Conservation (phyloP, 164 flowering plant genomes). For the Nymphaea colorata region DNA sequence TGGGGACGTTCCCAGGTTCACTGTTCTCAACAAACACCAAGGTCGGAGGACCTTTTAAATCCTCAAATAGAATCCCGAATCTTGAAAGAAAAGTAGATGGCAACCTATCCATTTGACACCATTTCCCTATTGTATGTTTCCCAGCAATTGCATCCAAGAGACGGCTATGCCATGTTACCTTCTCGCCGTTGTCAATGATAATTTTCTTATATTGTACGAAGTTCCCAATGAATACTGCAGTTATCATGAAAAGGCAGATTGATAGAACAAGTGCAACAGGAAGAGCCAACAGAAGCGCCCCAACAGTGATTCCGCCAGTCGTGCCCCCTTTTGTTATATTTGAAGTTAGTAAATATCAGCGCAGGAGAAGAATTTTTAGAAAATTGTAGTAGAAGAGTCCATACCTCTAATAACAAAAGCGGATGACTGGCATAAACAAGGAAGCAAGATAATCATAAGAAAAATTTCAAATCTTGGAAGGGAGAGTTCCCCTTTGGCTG, state of each 20-base stretch:
- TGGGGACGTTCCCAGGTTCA: constrained; percentile 21
- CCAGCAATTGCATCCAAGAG: constrained; percentile 19
- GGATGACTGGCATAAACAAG: constrained; percentile 48
- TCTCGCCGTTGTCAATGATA: constrained; percentile 4
- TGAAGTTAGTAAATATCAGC: not conserved
- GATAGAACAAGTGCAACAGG: constrained; percentile 41
- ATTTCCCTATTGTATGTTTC: constrained; percentile 30
- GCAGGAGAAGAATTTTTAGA: not conserved
- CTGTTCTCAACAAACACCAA: constrained; percentile 19
- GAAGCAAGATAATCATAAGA: constrained; percentile 40
- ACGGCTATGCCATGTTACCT: constrained; percentile 23
- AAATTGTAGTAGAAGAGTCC: not conserved
- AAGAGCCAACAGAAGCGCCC: constrained; percentile 34
- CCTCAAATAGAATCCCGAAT: constrained; percentile 44
- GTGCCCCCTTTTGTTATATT: constrained; percentile 26
- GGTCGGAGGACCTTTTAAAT: constrained; percentile 36
- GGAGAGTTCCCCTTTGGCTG: constrained; percentile 30
- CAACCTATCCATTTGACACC: constrained; percentile 38
- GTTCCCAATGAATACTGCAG: constrained; percentile 28
- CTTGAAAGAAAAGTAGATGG: constrained; percentile 32
- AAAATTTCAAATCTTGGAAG: constrained; percentile 45
- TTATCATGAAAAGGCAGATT: constrained; percentile 25
- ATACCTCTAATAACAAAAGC: constrained; percentile 49
- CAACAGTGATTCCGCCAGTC: constrained; percentile 33
- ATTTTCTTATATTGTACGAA: constrained; percentile 40